These are phyloP conservation scores for Geosmithia morbida DNA, from an alignment of 2,329 filamentous ascomycete species.

Conservation along the genomic window DNA sequence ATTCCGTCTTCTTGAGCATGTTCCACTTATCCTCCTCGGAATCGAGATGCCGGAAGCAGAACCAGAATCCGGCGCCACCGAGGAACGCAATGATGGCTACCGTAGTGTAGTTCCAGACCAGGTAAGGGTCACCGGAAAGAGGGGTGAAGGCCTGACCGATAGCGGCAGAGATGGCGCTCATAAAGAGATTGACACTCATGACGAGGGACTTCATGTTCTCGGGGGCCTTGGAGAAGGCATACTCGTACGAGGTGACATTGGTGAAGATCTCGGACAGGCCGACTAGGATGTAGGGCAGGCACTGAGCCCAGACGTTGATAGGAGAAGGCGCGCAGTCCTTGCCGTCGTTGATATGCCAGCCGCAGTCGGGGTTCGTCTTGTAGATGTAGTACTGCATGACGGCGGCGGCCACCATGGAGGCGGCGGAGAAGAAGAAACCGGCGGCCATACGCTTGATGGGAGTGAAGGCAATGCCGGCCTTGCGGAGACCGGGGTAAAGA, in stretches of 20 bases:
- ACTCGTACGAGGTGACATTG: constrained; percentile 51
- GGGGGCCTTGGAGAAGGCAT: constrained; percentile 65
- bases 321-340: constrained; percentile 37
- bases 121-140: constrained; percentile 46
- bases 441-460: constrained; percentile 63
- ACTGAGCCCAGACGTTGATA: constrained; percentile 52
- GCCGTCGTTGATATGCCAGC: constrained; percentile 29
- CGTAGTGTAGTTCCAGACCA: constrained; percentile 58
- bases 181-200: constrained; percentile 54
- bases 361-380: constrained; percentile 40
- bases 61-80: constrained; percentile 53
- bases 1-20: constrained; percentile 34
- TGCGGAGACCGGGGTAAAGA: constrained; percentile 55
- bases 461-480: constrained; percentile 48
- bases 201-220: constrained; percentile 73
- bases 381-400: constrained; percentile 52
- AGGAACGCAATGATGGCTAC: constrained; percentile 48
- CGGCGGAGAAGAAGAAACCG: constrained; percentile 51
- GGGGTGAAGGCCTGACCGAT: constrained; percentile 55
- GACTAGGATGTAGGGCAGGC: constrained; percentile 33
- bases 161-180: constrained; percentile 53
- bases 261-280: constrained; percentile 38
- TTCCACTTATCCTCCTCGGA: constrained; percentile 55
- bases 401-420: constrained; percentile 44
- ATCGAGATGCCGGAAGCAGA: constrained; percentile 52